Evolutionary conservation across 1,139 yeast genomes (phyloP), one percentile per base, ranked within the genome.

Genomic region (Hansenula sp.): DNA sequence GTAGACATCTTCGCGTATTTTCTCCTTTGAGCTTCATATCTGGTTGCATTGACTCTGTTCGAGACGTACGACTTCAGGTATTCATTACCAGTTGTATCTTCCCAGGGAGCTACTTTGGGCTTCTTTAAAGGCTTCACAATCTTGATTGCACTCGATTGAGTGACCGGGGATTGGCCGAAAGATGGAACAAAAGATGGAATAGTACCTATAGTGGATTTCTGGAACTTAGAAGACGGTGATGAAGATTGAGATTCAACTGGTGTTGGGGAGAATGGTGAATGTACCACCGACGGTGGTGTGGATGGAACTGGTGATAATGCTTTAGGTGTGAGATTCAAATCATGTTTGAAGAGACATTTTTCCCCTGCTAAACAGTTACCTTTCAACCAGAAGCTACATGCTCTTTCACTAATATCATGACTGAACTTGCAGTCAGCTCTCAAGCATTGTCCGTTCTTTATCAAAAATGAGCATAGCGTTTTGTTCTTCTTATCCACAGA

Each of bases 321-420:
- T 21, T 21, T 21, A 6, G 25, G 9, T 9, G 25, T 21, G 25
- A 21, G 6, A 9, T 47, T 55, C 18, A 56, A 27, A 8, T 45
- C 36, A 47, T 71, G 76, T 39, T 65, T 51, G 47, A 70, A 71
- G 27, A 55, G 53, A 48, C 76, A 71, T 5, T 46, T 43, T 10
- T 60, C 63, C 11, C 74, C 75, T 7, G 71, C 70, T 5, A 66
- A 42, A 47, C 76, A 71, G 11, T 56, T 55, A 2, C 72, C 72
- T 34, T 64, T 66, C 5, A 71, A 53, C 76, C 76, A 71, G 50
- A 66, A 71, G 16, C 72, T 60, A 45, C 76, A 71, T 9, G 68
- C 63, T 19, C 70, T 54, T 18, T 60, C 52, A 5, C 67, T 57
- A 30, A 70, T 43, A 44, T 71, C 75, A 53, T 71, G 76, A 38